Evolutionary conservation across 768 basidiomycete species (phyloP), one percentile per base, ranked within the genome.

Genomic region (Boletellus ananiceps): DNA sequence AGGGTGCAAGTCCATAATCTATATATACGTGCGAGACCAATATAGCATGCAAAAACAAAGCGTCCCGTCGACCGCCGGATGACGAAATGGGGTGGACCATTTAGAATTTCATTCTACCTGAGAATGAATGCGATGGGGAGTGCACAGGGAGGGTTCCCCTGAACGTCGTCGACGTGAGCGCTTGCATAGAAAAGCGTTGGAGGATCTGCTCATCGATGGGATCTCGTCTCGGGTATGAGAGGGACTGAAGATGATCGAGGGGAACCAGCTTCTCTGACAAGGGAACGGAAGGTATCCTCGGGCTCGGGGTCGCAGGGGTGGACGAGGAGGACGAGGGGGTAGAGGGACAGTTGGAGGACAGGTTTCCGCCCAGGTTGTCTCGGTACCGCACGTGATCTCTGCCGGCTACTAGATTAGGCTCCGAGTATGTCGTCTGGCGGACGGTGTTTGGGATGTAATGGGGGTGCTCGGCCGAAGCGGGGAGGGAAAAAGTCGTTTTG

Each of bases 201-300:
- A 86, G 68, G 47, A 82, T 69, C 50, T 81, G 79, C 56, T 85
- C 83, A 58, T 86, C 84, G 19, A 74, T 71, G 43, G 83, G 82
- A 57, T 86, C 77, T 11, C 84, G 77, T 60, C 75, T 69, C 15
- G 78, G 76, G 27, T 72, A 76, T n/a, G 77, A 66, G 16, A 78
- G 69, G 46, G 67, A 75, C 61, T 81, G 78, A 13, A 86, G 78
- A 41, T 80, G 77, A 56, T 82, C 77, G 27, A 86, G 74, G 40
- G 84, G 84, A 11, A 86, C 84, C 0, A 86, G 73, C 50, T 66
- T 62, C 36, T 67, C 66, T 0, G 66, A 55, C 36, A 69, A n/a
- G 42, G 58, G 59, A 16, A 47, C 9, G 5, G 51, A 18, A 12
- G 32, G 38, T 14, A 68, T 52, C 34, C 63, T 58, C 12, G 66